These are phyloP conservation scores for Mucor plumbeus DNA, from an alignment of 371 early-diverging fungal species.

Conservation along the genomic window DNA sequence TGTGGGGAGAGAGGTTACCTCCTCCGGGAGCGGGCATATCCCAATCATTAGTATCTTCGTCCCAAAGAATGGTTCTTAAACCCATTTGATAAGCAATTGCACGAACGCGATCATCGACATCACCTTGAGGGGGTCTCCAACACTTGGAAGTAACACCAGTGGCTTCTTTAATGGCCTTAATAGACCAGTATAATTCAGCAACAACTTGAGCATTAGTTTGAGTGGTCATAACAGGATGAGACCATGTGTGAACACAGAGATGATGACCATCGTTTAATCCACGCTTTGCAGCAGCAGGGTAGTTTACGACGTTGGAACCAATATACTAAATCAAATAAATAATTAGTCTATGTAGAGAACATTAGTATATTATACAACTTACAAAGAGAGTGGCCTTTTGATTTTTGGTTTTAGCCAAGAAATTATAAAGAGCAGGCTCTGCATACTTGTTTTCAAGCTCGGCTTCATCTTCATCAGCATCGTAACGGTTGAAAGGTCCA, in stretches of 20 bases:
- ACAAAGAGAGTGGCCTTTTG: slow-evolving; percentile 30
- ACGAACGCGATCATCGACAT: slow-evolving; percentile 60
- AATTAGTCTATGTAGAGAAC: too few species aligned
- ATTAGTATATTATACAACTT: slow-evolving; percentile 10
- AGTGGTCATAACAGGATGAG: slow-evolving; percentile 61
- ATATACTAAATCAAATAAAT: slow-evolving; percentile 28
- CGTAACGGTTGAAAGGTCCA: slow-evolving; percentile 46
- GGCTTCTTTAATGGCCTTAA: slow-evolving; percentile 55
- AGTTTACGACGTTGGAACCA: slow-evolving; percentile 46
- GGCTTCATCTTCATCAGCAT: slow-evolving; percentile 18
- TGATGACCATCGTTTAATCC: slow-evolving; percentile 50
- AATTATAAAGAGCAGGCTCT: slow-evolving; percentile 52
- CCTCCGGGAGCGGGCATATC: slow-evolving; percentile 27
- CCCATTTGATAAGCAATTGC: slow-evolving; percentile 59
- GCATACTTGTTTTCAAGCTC: slow-evolving; percentile 31
- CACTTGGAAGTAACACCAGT: slow-evolving; percentile 59
- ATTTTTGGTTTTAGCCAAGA: slow-evolving; percentile 35
- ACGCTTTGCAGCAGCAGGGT: slow-evolving; percentile 51
- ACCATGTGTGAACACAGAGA: slow-evolving; percentile 61
- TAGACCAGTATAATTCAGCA: slow-evolving; percentile 61
- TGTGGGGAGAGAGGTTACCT: slow-evolving; percentile 33
- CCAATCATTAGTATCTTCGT: slow-evolving; percentile 32
- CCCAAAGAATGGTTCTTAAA: slow-evolving; percentile 48
- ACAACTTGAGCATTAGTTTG: slow-evolving; percentile 55
- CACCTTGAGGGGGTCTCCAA: slow-evolving; percentile 61